Percentiles rank a stretch among this genome's conserved stretches.
Evolutionary conservation across 495 filamentous ascomycete genomes (phyloP).

Genomic region (Aspergillus mulundensis): DNA sequence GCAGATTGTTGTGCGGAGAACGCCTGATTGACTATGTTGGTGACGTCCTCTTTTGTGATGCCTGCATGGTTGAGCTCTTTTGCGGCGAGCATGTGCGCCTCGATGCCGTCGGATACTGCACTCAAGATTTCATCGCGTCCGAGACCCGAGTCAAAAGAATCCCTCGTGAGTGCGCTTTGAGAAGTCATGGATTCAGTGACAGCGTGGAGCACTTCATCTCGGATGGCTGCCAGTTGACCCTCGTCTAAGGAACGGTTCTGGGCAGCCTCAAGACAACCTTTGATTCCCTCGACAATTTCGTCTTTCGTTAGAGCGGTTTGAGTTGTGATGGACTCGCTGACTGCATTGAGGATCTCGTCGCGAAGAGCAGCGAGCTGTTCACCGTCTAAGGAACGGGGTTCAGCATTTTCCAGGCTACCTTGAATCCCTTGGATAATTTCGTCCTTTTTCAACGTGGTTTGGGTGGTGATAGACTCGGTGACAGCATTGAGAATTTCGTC

Average conservation of each 20-base stretch:
- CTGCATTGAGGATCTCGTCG: conserved; percentile 40
- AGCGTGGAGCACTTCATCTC: conserved; percentile 40
- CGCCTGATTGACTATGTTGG: conserved; percentile 54
- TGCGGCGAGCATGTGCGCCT: conserved; percentile 36
- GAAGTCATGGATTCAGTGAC: conserved; percentile 33
- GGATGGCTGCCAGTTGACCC: conserved; percentile 31
- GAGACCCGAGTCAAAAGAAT: conserved; percentile 45
- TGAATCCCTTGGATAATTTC: conserved; percentile 64
- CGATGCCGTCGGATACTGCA: conserved; percentile 40
- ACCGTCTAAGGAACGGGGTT: conserved; percentile 22
- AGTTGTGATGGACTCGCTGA: conserved; percentile 32
- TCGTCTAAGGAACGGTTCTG: conserved; percentile 23
- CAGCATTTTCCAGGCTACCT: conserved; percentile 56
- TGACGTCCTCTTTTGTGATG: conserved; percentile 45
- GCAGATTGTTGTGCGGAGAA: conserved; percentile 45
- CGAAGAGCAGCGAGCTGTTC: conserved; percentile 35
- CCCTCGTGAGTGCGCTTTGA: conserved; percentile 46
- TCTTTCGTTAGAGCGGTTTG: conserved; percentile 39
- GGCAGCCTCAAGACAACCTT: conserved; percentile 57
- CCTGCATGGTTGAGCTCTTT: conserved; percentile 36
- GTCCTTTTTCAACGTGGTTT: conserved; percentile 45
- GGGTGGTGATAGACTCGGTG: conserved; percentile 34
- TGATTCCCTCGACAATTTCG: conserved; percentile 62
- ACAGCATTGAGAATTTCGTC: conserved; percentile 41
- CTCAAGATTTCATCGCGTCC: conserved; percentile 44